These are phyloP conservation scores for Pseudognaphalium luteoalbum DNA, from an alignment of 129 eudicot genomes.

Conservation along the genomic window DNA sequence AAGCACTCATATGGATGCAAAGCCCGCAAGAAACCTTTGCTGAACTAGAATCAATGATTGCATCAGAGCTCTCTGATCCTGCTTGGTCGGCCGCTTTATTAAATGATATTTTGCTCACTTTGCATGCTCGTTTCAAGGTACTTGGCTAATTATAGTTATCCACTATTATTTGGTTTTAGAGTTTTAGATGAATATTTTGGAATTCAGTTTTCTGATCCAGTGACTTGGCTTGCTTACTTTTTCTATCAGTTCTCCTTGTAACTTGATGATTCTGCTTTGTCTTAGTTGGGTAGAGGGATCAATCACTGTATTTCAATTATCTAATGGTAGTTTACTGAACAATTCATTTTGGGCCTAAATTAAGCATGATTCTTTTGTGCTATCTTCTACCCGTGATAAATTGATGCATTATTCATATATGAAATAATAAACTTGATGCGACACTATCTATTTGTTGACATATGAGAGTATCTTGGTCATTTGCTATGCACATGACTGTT, in stretches of 20 bases:
- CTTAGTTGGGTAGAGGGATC: slow-evolving; percentile 9
- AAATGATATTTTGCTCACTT: slow-evolving; percentile 85
- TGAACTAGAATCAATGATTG: slow-evolving; percentile 84
- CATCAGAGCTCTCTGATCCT: slow-evolving; percentile 97
- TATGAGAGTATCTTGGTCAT: background rate
- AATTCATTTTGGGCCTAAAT: background rate
- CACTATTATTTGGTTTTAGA: background rate
- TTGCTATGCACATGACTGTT: background rate
- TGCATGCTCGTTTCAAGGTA: slow-evolving; percentile 99
- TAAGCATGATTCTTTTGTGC: background rate
- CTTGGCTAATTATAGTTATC: background rate
- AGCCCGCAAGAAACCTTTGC: slow-evolving; percentile 93
- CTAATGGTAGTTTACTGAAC: background rate
- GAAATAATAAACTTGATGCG: background rate
- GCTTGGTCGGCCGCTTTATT: slow-evolving; percentile 91
- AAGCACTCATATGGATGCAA: slow-evolving; percentile 99
- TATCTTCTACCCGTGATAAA: background rate
- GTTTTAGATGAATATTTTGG: background rate
- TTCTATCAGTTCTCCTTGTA: slow-evolving; percentile 8
- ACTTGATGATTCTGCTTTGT: slow-evolving; percentile 1
- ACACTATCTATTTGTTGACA: background rate
- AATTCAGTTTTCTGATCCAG: slow-evolving; percentile 1
- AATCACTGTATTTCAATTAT: background rate
- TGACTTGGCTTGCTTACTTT: slow-evolving; percentile 7
- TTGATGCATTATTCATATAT: background rate